phyloP scores from a whole-genome alignment of 1,139 yeast species.

The Blastobotrys capitulatus region DNA sequence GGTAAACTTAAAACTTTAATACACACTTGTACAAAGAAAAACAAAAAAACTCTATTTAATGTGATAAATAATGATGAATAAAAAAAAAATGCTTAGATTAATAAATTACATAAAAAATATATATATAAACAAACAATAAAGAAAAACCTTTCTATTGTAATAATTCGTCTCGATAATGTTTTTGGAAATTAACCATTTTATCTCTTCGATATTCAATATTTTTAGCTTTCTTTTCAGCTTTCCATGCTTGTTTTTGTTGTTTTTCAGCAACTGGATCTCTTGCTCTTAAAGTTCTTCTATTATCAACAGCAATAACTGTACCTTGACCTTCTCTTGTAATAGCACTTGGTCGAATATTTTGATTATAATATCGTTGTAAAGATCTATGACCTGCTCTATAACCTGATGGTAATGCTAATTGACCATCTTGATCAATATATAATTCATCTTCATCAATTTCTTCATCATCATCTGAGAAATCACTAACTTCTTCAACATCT shows the following conservation, averaged over 20 bases:
- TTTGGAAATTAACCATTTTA: conserved; percentile 80
- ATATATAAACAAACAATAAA: neutral
- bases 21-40: too few relatives aligned
- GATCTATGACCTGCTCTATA: conserved; percentile 86
- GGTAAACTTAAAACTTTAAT: too few relatives aligned
- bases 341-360: conserved; percentile 70
- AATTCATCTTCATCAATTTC: conserved; percentile 38
- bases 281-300: conserved; percentile 54
- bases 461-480: conserved; percentile 46
- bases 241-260: conserved; percentile 73
- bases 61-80: too few relatives aligned
- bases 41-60: too few relatives aligned
- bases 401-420: conserved; percentile 82
- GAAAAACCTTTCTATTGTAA: conserved; percentile 48
- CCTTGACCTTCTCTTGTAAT: conserved; percentile 84
- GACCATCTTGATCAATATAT: conserved; percentile 59
- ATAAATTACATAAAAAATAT: neutral
- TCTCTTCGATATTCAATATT: conserved; percentile 74
- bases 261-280: conserved; percentile 43
- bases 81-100: neutral
- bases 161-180: conserved; percentile 85
- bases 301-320: conserved; percentile 88
- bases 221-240: conserved; percentile 56
- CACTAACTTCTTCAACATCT: conserved; percentile 38
- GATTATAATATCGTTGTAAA: conserved; percentile 77